A percentile compares a stretch with the other conserved stretches of the same genome.
Conservation (phyloP, 768 basidiomycete genomes). For the Lyophyllum semitale region DNA sequence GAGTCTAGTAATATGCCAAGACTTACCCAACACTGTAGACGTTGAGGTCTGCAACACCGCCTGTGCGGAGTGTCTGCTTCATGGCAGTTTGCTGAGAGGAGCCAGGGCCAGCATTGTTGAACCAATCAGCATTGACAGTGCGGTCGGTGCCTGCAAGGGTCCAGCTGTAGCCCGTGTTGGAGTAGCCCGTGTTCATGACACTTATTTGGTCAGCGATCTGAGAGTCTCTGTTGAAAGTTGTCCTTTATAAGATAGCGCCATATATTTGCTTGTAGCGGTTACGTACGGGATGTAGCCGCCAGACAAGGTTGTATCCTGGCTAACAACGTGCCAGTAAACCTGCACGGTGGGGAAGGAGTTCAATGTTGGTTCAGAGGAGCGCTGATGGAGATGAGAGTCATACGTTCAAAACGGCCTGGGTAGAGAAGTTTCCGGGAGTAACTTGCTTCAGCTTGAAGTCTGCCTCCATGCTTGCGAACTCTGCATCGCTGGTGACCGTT, state of each 20-base stretch:
- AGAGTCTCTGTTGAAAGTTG: constrained; percentile 28
- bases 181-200: constrained; percentile 44
- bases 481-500: constrained; percentile 33
- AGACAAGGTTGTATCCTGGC: constrained; percentile 25
- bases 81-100: constrained; percentile 42
- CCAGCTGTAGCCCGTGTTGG: constrained; percentile 38
- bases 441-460: constrained; percentile 44
- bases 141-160: constrained; percentile 40
- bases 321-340: constrained; percentile 43
- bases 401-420: constrained; percentile 20
- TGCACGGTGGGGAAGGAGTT: constrained; percentile 18
- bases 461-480: constrained; percentile 36
- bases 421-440: constrained; percentile 15
- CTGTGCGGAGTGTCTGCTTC: constrained; percentile 47
- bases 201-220: constrained; percentile 38
- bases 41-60: constrained; percentile 42
- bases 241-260: constrained; percentile 2
- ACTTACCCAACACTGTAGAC: too few relatives aligned
- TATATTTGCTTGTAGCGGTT: background rate
- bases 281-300: constrained; percentile 47
- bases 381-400: background rate
- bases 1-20: too few relatives aligned
- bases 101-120: constrained; percentile 37
- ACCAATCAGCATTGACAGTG: too few relatives aligned
- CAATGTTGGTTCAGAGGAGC: background rate